Evolutionary conservation across 495 filamentous ascomycete genomes (phyloP).

Genomic region (Xylaria bambusicola): DNA sequence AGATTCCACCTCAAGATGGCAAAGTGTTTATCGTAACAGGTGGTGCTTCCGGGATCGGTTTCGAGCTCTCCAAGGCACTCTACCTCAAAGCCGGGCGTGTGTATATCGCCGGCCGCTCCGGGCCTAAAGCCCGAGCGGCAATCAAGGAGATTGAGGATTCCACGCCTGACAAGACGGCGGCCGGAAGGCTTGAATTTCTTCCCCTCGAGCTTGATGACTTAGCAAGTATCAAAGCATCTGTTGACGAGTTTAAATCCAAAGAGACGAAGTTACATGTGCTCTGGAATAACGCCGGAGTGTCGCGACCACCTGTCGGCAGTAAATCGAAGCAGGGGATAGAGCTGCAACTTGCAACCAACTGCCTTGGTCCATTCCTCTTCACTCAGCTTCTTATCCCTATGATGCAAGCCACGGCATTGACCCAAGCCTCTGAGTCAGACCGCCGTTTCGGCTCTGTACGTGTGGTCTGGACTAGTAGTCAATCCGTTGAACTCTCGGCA

Average conservation of each 20-base stretch:
- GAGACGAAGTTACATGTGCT: slow-evolving; percentile 31
- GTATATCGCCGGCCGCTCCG: slow-evolving; percentile 49
- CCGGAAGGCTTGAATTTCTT: slow-evolving; percentile 28
- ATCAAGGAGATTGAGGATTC: slow-evolving; percentile 27
- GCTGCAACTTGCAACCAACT: slow-evolving; percentile 39
- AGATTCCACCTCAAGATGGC: slow-evolving; percentile 21
- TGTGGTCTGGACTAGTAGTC: slow-evolving; percentile 41
- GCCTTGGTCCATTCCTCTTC: slow-evolving; percentile 38
- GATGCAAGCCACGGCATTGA: slow-evolving; percentile 19
- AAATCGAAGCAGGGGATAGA: slow-evolving; percentile 41
- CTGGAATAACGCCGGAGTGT: slow-evolving; percentile 44
- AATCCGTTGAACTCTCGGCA: slow-evolving; percentile 25
- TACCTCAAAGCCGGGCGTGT: slow-evolving; percentile 43
- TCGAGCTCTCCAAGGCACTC: slow-evolving; percentile 43
- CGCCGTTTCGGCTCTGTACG: slow-evolving; percentile 23
- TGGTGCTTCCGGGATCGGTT: slow-evolving; percentile 45
- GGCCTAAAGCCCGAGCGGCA: slow-evolving; percentile 22
- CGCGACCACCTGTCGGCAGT: slow-evolving; percentile 30
- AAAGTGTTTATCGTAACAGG: slow-evolving; percentile 51
- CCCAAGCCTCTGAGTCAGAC: neutral
- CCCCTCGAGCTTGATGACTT: slow-evolving; percentile 32
- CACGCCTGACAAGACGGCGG: neutral
- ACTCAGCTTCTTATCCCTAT: slow-evolving; percentile 44
- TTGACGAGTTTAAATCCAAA: slow-evolving; percentile 23
- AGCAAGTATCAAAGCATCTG: slow-evolving; percentile 27